These are phyloP conservation scores for Saksenaea oblongispora DNA, from an alignment of 371 early-diverging fungal genomes.

Conservation along the genomic window DNA sequence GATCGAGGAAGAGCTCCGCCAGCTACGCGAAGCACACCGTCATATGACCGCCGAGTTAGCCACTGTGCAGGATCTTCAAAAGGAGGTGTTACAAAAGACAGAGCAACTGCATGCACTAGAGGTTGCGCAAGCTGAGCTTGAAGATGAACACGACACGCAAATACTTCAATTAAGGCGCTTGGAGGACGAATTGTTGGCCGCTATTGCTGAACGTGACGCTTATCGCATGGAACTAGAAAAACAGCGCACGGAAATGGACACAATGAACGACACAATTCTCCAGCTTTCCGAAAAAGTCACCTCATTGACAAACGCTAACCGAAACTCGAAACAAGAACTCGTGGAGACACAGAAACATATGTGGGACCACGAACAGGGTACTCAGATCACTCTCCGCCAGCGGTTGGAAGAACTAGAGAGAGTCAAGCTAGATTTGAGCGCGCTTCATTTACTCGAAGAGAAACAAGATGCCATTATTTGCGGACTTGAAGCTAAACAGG, in stretches of 20 bases:
- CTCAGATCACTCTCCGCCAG: constrained; percentile 21
- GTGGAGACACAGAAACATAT: constrained; percentile 20
- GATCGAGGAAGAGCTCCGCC: constrained; percentile 18
- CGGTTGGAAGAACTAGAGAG: constrained; percentile 38
- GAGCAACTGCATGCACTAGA: background rate
- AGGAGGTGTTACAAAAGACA: background rate
- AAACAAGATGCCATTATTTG: constrained; percentile 46
- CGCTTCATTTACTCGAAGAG: constrained; percentile 31
- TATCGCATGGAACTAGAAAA: background rate
- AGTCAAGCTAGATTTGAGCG: constrained; percentile 27
- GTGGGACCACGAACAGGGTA: constrained; percentile 29
- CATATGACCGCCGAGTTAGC: background rate
- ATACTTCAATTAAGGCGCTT: background rate
- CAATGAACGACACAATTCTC: background rate
- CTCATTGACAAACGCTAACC: constrained; percentile 3
- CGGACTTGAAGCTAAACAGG: constrained; percentile 34
- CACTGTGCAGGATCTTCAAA: background rate
- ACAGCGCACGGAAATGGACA: background rate
- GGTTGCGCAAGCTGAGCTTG: background rate
- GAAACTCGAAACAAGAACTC: background rate
- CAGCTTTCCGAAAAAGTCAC: background rate
- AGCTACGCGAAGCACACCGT: background rate
- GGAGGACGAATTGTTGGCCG: background rate
- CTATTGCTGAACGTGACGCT: background rate
- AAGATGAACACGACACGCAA: background rate